Percentiles rank a stretch among this genome's conserved stretches.
phyloP scores from a whole-genome alignment of 2,329 filamentous ascomycete species.

The Lecanosticta acicola region DNA sequence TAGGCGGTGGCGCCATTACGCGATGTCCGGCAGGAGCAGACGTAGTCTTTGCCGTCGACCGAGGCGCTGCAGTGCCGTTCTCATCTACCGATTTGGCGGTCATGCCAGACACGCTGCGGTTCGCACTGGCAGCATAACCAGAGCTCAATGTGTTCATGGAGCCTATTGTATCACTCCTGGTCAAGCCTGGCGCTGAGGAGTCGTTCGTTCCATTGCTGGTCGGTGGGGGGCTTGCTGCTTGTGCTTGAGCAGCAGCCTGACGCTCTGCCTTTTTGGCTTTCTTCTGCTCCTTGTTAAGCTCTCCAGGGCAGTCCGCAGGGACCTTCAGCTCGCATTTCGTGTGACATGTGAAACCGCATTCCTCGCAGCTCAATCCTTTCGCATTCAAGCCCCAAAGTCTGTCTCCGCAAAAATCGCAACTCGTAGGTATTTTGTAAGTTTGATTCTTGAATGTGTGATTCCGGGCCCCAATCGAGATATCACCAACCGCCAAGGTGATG shows the following conservation, averaged over 20 bases:
- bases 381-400: slow-evolving; percentile 95
- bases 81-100: slow-evolving; percentile 46
- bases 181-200: slow-evolving; percentile 56
- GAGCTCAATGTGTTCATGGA: slow-evolving; percentile 71
- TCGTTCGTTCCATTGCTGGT: slow-evolving; percentile 31
- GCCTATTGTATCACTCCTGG: slow-evolving; percentile 80
- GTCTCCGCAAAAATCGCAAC: slow-evolving; percentile 94
- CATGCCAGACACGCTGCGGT: slow-evolving; percentile 65
- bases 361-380: slow-evolving; percentile 91
- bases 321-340: slow-evolving; percentile 99
- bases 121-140: slow-evolving; percentile 73
- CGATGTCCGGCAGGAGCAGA: slow-evolving; percentile 52
- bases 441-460: slow-evolving; percentile 99
- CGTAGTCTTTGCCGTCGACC: slow-evolving; percentile 14
- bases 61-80: slow-evolving; percentile 12
- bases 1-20: slow-evolving; percentile 80
- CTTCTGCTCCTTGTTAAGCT: slow-evolving; percentile 87
- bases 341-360: slow-evolving; percentile 97
- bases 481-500: slow-evolving; percentile 84
- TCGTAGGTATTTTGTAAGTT: slow-evolving; percentile 98
- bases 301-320: slow-evolving; percentile 88
- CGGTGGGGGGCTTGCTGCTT: slow-evolving; percentile 22
- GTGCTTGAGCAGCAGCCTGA: slow-evolving; percentile 67
- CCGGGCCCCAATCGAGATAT: slow-evolving; percentile 84
- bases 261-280: slow-evolving; percentile 87